Conservation (phyloP, 78 protist species). For the Dictyostelium brefeldianum region DNA sequence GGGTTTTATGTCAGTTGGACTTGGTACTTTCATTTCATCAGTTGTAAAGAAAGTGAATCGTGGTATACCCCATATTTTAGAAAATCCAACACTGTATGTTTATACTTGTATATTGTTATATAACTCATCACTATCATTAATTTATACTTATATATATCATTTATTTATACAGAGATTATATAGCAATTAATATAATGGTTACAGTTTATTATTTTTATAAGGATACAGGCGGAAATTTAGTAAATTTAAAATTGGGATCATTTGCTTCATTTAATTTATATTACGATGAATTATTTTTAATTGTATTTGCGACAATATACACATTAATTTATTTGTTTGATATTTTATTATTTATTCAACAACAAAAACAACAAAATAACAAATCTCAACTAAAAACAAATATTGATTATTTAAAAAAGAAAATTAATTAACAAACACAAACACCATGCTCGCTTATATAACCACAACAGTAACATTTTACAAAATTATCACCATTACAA, state of each 20-base stretch:
- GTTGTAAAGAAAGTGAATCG: background rate
- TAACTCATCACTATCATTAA: background rate
- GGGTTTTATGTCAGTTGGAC: conserved; percentile 10
- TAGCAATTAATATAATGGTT: conserved; percentile 17
- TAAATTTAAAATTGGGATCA: background rate
- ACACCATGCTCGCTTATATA: no score
- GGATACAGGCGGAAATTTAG: background rate
- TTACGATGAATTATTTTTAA: background rate
- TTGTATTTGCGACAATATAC: background rate
- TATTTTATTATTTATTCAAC: background rate
- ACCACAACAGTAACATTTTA: no score
- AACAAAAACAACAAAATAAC: background rate
- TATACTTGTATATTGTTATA: background rate
- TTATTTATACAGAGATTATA: background rate
- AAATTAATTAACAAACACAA: background rate
- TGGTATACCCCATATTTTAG: background rate
- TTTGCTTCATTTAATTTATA: background rate
- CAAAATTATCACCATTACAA: no score
- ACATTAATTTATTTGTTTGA: background rate
- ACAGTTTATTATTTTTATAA: conserved; percentile 3
- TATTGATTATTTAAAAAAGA: background rate
- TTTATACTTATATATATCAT: no score
- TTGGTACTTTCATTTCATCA: background rate
- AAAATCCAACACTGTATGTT: conserved; percentile 12
- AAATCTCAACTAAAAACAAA: background rate